Evolutionary conservation across 352 stramenopile species (phyloP), one percentile per base, ranked within the genome.

Genomic region (Albugo laibachii): DNA sequence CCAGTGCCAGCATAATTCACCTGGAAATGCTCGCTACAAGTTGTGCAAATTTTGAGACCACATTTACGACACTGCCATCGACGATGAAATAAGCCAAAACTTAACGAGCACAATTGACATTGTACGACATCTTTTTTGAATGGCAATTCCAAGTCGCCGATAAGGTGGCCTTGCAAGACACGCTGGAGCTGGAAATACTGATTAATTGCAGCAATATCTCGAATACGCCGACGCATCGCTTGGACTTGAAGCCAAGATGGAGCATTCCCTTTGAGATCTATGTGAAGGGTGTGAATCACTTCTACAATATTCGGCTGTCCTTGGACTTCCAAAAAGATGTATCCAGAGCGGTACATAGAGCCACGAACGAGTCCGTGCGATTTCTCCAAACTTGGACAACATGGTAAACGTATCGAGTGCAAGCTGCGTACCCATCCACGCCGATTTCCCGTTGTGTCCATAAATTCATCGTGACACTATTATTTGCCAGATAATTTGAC

Each of bases 231-330:
- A 57, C 83, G 81, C 69, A 84, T 83, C 14, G 63, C 56, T 16
- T 84, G 40, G 49, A 83, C 76, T 58, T 84, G 83, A 44, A 83
- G 49, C 74, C 74, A 83, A 49, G 80, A 76, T 0, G 74, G 74
- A 16, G 64, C 65, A 44, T 77, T 77, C 13, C 74, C 74, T 52
- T 87, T 87, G 47, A 87, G 68, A 49, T 87, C 74, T 57, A 87
- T 55, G 45, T 87, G 71, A 31, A 84, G 57, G 20, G 71, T 83
- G 47, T 84, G 69, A 37, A 87, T 62, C 10, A 70, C 74, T 44
- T 91, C 69, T 34, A 91, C 60, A 43, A 62, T 80, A 1, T 59
- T 43, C 11, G 46, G 47, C 34, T 63, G 51, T 31, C 52, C 57
- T 36, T 72, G 80, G 8, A 31, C 3, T 48, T 91, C 74, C 24